Evolutionary conservation across 2,329 filamentous ascomycete species (phyloP).

Genomic region (Colletotrichum godetiae): DNA sequence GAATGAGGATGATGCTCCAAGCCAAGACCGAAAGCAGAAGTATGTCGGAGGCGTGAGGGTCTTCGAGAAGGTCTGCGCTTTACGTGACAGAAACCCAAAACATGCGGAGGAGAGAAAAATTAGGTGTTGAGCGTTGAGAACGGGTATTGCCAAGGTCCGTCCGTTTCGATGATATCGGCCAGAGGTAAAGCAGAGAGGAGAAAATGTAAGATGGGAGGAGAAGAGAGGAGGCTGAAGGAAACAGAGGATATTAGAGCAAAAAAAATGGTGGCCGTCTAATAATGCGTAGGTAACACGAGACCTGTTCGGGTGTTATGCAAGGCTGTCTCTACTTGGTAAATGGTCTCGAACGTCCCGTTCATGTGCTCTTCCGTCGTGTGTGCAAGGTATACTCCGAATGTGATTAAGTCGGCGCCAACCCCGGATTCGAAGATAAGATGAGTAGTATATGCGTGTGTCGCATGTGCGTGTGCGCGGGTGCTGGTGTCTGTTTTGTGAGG

Average conservation of each 20-base stretch:
- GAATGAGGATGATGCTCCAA: conserved; percentile 4
- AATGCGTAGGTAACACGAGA: not conserved
- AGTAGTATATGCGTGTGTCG: not conserved
- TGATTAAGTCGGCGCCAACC: conserved; percentile 30
- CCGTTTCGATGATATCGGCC: conserved; percentile 1
- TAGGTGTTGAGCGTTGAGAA: conserved; percentile 10
- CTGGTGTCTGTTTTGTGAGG: not conserved
- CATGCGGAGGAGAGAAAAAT: not conserved
- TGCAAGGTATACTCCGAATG: not conserved
- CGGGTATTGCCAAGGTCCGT: not conserved
- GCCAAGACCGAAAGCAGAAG: conserved; percentile 8
- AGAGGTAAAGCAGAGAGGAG: not conserved
- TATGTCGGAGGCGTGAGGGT: not conserved
- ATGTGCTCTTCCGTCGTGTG: conserved; percentile 7
- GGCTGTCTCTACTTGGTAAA: conserved; percentile 1
- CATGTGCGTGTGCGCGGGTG: too few relatives aligned
- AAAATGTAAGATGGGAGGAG: not conserved
- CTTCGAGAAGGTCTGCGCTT: conserved; percentile 4
- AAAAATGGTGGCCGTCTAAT: not conserved
- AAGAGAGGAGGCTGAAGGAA: not conserved
- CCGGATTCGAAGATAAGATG: conserved; percentile 13
- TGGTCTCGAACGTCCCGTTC: not conserved
- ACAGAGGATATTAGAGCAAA: conserved; percentile 1
- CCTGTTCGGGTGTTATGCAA: not conserved
- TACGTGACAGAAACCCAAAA: not conserved